These are phyloP conservation scores for Davidsoniella australis DNA, from an alignment of 2,329 filamentous ascomycete genomes.

Conservation along the genomic window DNA sequence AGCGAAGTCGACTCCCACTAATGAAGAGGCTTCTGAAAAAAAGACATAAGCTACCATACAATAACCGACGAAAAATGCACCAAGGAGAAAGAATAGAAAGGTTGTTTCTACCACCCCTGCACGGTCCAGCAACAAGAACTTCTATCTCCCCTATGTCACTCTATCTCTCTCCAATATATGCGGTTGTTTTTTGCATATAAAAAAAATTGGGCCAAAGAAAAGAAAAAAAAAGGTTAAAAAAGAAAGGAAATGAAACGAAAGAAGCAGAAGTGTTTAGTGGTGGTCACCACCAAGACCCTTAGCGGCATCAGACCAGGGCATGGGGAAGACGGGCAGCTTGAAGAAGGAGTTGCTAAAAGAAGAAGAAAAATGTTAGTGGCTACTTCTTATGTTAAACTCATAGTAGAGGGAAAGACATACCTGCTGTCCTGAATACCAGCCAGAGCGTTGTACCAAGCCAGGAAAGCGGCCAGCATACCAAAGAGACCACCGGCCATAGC, in stretches of 20 bases:
- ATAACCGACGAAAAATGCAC: not conserved
- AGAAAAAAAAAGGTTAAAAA: not conserved
- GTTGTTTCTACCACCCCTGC: no score
- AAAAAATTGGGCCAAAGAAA: not conserved
- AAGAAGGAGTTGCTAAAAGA: constrained; percentile 63
- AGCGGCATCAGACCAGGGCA: constrained; percentile 65
- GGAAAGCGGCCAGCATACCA: constrained; percentile 63
- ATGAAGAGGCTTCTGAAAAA: not conserved
- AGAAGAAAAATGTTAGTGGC: constrained; percentile 20
- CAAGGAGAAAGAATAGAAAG: not conserved
- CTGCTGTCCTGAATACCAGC: constrained; percentile 62
- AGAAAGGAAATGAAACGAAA: not conserved
- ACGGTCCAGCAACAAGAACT: constrained; percentile 1
- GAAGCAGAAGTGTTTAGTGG: constrained; percentile 8
- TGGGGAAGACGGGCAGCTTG: constrained; percentile 79
- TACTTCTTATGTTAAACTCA: not conserved
- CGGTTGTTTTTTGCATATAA: not conserved
- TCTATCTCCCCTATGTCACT: no score
- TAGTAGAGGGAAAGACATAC: constrained; percentile 23
- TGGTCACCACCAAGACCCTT: constrained; percentile 28
- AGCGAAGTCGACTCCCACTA: no score
- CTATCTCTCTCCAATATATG: no score
- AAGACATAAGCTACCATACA: not conserved
- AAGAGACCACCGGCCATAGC: constrained; percentile 62
- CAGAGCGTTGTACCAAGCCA: constrained; percentile 77